Base-by-base conservation (phyloP, 352 stramenopile genomes). In the Phytophthora citrophthora region DNA sequence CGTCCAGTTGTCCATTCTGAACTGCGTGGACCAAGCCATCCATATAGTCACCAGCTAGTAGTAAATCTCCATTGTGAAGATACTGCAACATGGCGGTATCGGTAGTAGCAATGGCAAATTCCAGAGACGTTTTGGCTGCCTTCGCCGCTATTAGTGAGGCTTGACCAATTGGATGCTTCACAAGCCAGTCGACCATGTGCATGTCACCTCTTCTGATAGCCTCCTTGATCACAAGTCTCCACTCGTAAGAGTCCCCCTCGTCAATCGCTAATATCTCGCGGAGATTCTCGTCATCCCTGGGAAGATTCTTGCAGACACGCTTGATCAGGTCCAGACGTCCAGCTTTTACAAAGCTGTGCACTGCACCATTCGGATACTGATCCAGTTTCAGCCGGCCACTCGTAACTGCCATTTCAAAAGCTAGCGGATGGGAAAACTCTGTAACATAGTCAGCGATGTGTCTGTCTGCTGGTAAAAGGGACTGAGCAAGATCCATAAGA, bases 251-350 rank as follows among this genome's bases (percentile, higher is more conserved):
- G 5, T 5, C 34, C n/a, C 27, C 6, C 27, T 32, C 27, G 27
- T 20, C 1, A 20, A 20, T 20, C 20, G n/a, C 27, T 11, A 32
- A 32, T 9, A 32, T 32, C 5, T 32, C 27, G 10, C 7, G 0
- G 20, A 20, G 20, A 20, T 20, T 20, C 20, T 20, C 20, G 20
- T 20, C 27, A 32, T 32, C 10, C 27, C 27, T 9, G 10, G 27
- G 34, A 16, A 40, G 34, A 40, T 11, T 6, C n/a, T 40, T 12
- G 15, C 2, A 8, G 5, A 39, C 3, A 39, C 15, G 23, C 44
- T 50, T 18, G 2, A 50, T 20, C 24, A 51, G 26, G 5, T 51
- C 26, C 45, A 51, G 45, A 24, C 45, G 26, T 24, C 45, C 45
- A 12, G 45, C 26, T 51, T 11, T 24, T 15, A 7, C n/a, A 24